Evolutionary conservation across 192 early-diverging fungal species (phyloP).

Genomic region (Geosiphon pyriformis): DNA sequence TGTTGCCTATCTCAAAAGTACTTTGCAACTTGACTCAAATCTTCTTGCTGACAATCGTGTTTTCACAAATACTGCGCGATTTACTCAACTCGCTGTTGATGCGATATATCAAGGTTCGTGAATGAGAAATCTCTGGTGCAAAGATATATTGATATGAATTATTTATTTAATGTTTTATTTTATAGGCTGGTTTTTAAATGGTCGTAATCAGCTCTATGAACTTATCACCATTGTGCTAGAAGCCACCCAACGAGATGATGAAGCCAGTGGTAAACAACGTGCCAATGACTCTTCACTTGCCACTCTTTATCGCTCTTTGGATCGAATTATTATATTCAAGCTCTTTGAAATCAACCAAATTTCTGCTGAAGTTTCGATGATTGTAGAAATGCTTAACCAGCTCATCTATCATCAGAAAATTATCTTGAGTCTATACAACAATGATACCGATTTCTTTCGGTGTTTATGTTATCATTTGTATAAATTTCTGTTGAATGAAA

Average conservation of each 20-base stretch:
- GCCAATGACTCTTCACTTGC: conserved; percentile 31
- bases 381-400: conserved; percentile 37
- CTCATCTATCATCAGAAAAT: conserved; percentile 62
- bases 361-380: conserved; percentile 31
- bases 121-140: background rate
- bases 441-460: conserved; percentile 59
- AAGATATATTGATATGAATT: background rate
- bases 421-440: conserved; percentile 45
- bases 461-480: conserved; percentile 60
- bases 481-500: conserved; percentile 38
- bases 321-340: conserved; percentile 49
- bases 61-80: conserved; percentile 40
- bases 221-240: conserved; percentile 54
- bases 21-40: conserved; percentile 36
- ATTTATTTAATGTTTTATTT: background rate
- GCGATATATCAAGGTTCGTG: conserved; percentile 42
- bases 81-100: conserved; percentile 38
- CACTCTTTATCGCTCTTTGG: conserved; percentile 39
- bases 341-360: conserved; percentile 47
- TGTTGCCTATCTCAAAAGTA: conserved; percentile 34
- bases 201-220: conserved; percentile 41
- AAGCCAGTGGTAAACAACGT: conserved; percentile 2
- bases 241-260: conserved; percentile 23
- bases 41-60: conserved; percentile 35
- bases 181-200: conserved; percentile 41